Evolutionary conservation across 2,329 filamentous ascomycete species (phyloP).

Genomic region (Botryotinia globosa): DNA sequence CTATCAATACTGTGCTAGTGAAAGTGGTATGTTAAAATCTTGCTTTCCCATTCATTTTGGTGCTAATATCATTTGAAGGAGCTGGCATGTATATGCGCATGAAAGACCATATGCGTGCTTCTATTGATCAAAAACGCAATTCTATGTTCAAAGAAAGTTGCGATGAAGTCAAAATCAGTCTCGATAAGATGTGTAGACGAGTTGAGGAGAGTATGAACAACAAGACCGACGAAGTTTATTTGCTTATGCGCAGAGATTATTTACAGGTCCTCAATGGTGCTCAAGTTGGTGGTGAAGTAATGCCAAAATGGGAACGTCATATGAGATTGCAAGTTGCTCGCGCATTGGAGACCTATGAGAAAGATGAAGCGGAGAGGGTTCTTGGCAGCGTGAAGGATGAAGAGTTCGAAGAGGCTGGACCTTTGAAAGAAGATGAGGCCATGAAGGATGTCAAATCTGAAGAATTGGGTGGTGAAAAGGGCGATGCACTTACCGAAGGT

Average conservation of each 20-base stretch:
- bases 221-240: constrained; percentile 37
- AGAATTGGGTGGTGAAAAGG: not conserved
- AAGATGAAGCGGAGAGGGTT: not conserved
- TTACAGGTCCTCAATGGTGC: constrained; percentile 34
- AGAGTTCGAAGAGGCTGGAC: not conserved
- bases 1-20: constrained; percentile 46
- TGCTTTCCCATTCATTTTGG: not conserved
- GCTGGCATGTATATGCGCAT: constrained; percentile 50
- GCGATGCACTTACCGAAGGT: not conserved
- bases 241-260: constrained; percentile 38
- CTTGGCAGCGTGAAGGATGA: not conserved
- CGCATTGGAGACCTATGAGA: constrained; percentile 7
- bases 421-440: not conserved
- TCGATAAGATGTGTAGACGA: constrained; percentile 41
- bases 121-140: constrained; percentile 43
- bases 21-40: constrained; percentile 40
- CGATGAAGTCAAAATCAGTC: constrained; percentile 41
- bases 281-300: constrained; percentile 29
- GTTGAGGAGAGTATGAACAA: constrained; percentile 33
- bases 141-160: constrained; percentile 51
- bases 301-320: constrained; percentile 32
- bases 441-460: not conserved
- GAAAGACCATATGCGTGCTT: constrained; percentile 48
- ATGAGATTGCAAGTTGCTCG: constrained; percentile 20
- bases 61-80: constrained; percentile 32